Conservation (phyloP, 2,329 filamentous ascomycete species). For the Fusarium liriodendri region DNA sequence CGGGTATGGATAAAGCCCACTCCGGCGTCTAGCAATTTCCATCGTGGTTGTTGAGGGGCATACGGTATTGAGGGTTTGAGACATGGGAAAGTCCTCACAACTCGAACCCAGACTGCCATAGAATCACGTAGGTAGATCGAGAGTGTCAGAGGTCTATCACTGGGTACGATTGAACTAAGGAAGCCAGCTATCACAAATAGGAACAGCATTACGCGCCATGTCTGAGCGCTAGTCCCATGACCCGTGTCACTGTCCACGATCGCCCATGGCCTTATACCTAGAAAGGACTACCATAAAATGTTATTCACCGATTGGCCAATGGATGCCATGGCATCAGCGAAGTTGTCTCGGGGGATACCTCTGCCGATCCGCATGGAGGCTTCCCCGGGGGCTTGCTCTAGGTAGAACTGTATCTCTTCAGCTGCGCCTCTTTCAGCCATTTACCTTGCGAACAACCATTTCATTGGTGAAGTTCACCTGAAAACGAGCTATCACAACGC, state of each 20-base stretch:
- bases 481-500: neutral
- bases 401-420: neutral
- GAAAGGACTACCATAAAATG: neutral
- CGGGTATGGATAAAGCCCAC: too few species aligned
- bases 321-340: neutral
- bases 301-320: neutral
- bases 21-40: neutral
- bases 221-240: neutral
- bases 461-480: fast-evolving
- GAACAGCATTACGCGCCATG: neutral
- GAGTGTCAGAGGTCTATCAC: neutral
- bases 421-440: neutral
- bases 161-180: neutral
- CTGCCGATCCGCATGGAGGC: neutral
- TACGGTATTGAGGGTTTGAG: neutral
- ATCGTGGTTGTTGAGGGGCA: neutral
- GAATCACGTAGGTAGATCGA: neutral
- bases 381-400: neutral
- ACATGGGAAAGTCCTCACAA: neutral
- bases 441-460: fast-evolving
- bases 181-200: neutral
- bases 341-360: neutral
- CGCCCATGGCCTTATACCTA: neutral
- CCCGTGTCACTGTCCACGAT: neutral
- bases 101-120: neutral